These are phyloP conservation scores for Mycosphaerella arachidis DNA, from an alignment of 2,329 filamentous ascomycete species.

Conservation along the genomic window DNA sequence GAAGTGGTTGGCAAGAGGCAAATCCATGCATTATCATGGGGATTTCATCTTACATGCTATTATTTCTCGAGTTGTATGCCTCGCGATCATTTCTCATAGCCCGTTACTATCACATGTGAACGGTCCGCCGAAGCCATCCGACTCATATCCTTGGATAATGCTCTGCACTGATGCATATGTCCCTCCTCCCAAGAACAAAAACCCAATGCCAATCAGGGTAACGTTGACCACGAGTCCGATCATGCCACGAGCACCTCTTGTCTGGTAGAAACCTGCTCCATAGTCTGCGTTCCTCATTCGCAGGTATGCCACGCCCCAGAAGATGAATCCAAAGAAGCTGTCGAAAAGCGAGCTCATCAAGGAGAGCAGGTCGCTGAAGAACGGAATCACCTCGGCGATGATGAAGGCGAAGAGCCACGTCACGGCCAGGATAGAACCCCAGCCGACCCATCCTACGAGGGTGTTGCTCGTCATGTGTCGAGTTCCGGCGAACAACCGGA, in stretches of 20 bases:
- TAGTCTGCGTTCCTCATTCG: constrained; percentile 67
- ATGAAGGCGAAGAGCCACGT: constrained; percentile 89
- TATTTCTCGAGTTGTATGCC: too few species aligned
- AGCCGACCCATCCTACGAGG: constrained; percentile 71
- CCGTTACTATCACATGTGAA: constrained; percentile 72
- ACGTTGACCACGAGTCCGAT: constrained; percentile 64
- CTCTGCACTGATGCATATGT: constrained; percentile 72
- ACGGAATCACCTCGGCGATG: constrained; percentile 88
- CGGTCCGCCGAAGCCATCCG: constrained; percentile 61
- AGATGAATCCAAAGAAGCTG: constrained; percentile 92
- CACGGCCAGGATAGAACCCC: constrained; percentile 67
- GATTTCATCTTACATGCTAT: too few species aligned
- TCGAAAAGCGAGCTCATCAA: constrained; percentile 87
- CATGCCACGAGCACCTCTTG: constrained; percentile 50
- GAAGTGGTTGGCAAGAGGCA: too few species aligned
- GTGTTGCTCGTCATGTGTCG: constrained; percentile 79
- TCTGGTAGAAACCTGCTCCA: constrained; percentile 49
- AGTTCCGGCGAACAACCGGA: constrained; percentile 76
- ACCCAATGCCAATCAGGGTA: constrained; percentile 65
- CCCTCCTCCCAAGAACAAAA: constrained; percentile 77
- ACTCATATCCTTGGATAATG: constrained; percentile 67
- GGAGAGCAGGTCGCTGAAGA: constrained; percentile 73
- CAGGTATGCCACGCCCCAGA: constrained; percentile 80
- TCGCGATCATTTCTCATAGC: constrained; percentile 3
- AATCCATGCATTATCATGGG: too few species aligned